phyloP scores from a whole-genome alignment of 768 basidiomycete species.

The Tricholoma bakamatsutake region DNA sequence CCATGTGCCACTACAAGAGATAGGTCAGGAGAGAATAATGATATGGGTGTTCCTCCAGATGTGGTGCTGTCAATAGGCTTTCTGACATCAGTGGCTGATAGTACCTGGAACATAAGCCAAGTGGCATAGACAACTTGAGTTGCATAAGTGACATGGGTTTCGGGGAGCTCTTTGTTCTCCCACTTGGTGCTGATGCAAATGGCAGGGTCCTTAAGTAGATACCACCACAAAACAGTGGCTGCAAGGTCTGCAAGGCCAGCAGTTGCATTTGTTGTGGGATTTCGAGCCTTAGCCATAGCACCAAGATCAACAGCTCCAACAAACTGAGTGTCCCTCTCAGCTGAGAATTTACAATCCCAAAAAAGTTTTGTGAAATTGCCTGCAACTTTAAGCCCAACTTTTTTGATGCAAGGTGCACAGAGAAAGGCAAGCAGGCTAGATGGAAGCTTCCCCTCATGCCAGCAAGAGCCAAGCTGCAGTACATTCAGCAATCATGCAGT shows the following conservation, averaged over 20 bases:
- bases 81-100: neutral
- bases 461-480: no score
- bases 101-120: neutral
- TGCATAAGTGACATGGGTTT: neutral
- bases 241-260: no score
- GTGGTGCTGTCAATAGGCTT: neutral
- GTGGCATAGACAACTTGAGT: no score
- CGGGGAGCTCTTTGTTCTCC: neutral
- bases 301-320: neutral
- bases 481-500: no score
- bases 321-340: neutral
- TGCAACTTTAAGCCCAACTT: neutral
- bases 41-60: neutral
- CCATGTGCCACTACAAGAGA: neutral
- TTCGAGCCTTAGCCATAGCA: no score
- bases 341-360: neutral
- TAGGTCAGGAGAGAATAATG: neutral
- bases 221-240: neutral
- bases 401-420: neutral
- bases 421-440: neutral
- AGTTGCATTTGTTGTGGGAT: no score
- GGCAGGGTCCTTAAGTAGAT: neutral
- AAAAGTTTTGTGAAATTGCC: neutral
- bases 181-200: neutral
- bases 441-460: neutral